Evolutionary conservation across 257 asterid species (phyloP).

Genomic region (Salvia splendens): DNA sequence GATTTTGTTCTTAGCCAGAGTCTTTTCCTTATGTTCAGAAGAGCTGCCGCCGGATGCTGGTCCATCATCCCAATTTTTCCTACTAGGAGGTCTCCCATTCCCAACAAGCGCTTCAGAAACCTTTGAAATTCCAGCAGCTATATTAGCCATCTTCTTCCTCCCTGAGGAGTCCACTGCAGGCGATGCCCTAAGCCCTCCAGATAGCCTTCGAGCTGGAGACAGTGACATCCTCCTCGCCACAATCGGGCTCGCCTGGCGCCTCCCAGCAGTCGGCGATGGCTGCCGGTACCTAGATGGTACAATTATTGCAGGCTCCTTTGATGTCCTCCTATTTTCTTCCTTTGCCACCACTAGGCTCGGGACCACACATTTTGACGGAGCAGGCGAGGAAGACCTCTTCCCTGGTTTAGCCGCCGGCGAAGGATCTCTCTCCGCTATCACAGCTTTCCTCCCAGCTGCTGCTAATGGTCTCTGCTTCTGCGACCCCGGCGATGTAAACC

Average conservation of each 20-base stretch:
- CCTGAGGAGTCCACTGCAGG: constrained; percentile 71
- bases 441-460: constrained; percentile 55
- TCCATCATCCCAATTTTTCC: constrained; percentile 94
- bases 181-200: constrained; percentile 69
- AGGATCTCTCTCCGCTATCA: constrained; percentile 67
- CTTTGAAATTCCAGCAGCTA: constrained; percentile 74
- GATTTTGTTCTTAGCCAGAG: constrained; percentile 47
- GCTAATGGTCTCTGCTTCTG: constrained; percentile 56
- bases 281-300: constrained; percentile 95
- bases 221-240: constrained; percentile 77
- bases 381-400: constrained; percentile 87
- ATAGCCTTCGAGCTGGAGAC: constrained; percentile 80
- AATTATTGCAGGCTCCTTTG: constrained; percentile 77
- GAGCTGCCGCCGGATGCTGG: constrained; percentile 41
- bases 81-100: constrained; percentile 49
- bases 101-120: constrained; percentile 67
- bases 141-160: constrained; percentile 69
- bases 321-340: constrained; percentile 73
- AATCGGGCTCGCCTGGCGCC: constrained; percentile 79
- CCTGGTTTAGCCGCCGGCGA: constrained; percentile 71
- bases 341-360: constrained; percentile 84
- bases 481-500: constrained; percentile 75
- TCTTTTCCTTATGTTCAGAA: constrained; percentile 55
- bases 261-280: constrained; percentile 74
- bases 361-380: constrained; percentile 80